Evolutionary conservation across 257 asterid genomes (phyloP).

Genomic region (Voacanga thouarsii): DNA sequence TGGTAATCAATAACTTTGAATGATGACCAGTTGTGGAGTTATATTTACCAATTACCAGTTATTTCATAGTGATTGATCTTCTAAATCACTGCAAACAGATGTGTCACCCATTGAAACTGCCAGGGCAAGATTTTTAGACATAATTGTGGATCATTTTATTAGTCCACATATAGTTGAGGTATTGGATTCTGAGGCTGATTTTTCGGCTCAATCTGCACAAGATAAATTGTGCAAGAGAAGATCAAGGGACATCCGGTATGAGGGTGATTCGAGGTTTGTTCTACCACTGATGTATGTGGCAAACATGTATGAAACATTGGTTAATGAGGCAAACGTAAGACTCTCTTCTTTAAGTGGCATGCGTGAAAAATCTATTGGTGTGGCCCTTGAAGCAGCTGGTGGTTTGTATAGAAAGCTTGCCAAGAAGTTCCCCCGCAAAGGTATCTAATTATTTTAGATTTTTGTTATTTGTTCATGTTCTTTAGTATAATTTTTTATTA

Average conservation of each 20-base stretch:
- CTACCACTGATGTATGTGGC: constrained; percentile 96
- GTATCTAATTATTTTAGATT: constrained; percentile 28
- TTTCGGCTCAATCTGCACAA: constrained; percentile 36
- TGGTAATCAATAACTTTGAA: constrained; percentile 27
- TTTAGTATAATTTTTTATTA: neutral
- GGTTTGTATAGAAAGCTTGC: constrained; percentile 95
- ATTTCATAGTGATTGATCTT: constrained; percentile 24
- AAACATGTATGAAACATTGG: constrained; percentile 88
- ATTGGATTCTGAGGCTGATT: constrained; percentile 67
- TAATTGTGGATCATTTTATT: constrained; percentile 73
- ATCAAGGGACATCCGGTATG: constrained; percentile 55
- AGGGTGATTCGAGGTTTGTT: constrained; percentile 87
- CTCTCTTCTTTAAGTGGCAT: constrained; percentile 67
- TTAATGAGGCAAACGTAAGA: constrained; percentile 75
- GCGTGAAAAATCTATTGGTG: constrained; percentile 89
- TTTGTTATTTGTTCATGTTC: constrained; percentile 7
- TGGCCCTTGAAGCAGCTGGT: constrained; percentile 99
- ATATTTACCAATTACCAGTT: neutral
- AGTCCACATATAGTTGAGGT: constrained; percentile 59
- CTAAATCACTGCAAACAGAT: constrained; percentile 51
- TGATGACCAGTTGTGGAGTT: neutral
- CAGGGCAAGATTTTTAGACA: constrained; percentile 81
- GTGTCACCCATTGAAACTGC: constrained; percentile 93
- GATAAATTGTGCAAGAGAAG: constrained; percentile 32
- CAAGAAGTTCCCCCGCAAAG: constrained; percentile 85